Percentiles rank a stretch among this genome's conserved stretches.
These are phyloP conservation scores for Bipolaris oryzae DNA, from an alignment of 2,329 filamentous ascomycete genomes.

Conservation along the genomic window DNA sequence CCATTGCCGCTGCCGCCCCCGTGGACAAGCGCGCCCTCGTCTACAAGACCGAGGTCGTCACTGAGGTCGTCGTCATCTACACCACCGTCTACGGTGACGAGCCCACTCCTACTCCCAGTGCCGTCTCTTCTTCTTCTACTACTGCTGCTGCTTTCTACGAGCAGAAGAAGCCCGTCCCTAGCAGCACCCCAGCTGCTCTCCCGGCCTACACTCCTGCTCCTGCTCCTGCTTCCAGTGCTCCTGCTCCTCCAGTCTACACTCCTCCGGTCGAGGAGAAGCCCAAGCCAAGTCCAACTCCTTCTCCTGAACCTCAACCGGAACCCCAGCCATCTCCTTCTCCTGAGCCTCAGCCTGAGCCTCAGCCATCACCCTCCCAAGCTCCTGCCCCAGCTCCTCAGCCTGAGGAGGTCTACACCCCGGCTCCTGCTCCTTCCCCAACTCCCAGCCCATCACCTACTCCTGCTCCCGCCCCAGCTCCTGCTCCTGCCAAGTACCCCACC, in stretches of 20 bases:
- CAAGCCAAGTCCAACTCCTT: conserved; percentile 21
- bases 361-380: conserved; percentile 8
- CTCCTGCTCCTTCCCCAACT: conserved; percentile 16
- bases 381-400: conserved; percentile 16
- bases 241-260: conserved; percentile 19
- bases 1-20: conserved; percentile 42
- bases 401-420: conserved; percentile 8
- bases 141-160: conserved; percentile 33
- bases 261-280: conserved; percentile 15
- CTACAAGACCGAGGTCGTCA: conserved; percentile 42
- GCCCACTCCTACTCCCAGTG: conserved; percentile 1
- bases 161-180: conserved; percentile 29
- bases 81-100: conserved; percentile 45
- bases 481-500: conserved; percentile 8
- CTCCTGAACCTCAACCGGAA: conserved; percentile 7
- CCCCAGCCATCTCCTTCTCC: conserved; percentile 10
- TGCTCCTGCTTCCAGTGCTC: conserved; percentile 15
- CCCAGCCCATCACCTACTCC: conserved; percentile 9
- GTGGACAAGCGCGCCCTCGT: conserved; percentile 44
- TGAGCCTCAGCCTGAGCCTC: conserved; percentile 6
- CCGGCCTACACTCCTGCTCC: conserved; percentile 17
- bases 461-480: conserved; percentile 7
- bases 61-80: conserved; percentile 44
- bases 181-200: conserved; percentile 18
- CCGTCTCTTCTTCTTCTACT: conserved; percentile 24